A percentile compares a stretch with the other conserved stretches of the same genome.
Conservation (phyloP, 2,329 filamentous ascomycete species). For the Neospermospora avenae region DNA sequence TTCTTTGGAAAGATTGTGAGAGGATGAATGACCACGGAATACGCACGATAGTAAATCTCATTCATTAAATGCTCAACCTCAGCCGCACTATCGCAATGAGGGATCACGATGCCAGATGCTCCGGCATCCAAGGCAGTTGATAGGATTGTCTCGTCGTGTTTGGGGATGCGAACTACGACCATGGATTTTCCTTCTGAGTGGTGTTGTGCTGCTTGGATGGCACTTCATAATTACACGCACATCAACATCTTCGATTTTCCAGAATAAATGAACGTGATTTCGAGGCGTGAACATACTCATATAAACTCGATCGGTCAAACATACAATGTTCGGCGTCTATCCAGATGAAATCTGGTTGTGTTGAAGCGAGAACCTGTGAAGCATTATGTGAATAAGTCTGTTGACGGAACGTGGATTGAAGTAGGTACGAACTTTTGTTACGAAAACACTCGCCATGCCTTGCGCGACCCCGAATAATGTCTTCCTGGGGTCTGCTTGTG, state of each 20-base stretch:
- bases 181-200: slow-evolving; percentile 9
- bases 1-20: too few species aligned
- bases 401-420: too few species aligned
- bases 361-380: slow-evolving; percentile 3
- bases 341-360: slow-evolving; percentile 11
- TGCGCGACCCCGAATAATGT: slow-evolving; percentile 3
- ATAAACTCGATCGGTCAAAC: slow-evolving; percentile 4
- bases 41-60: slow-evolving; percentile 10
- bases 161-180: slow-evolving; percentile 3
- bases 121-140: slow-evolving; percentile 8
- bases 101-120: slow-evolving; percentile 5
- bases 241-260: background rate
- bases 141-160: slow-evolving; percentile 4
- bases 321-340: slow-evolving; percentile 8
- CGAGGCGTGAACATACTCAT: background rate
- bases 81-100: slow-evolving; percentile 6
- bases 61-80: slow-evolving; percentile 1
- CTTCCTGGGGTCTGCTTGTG: background rate
- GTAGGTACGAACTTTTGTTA: background rate
- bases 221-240: background rate
- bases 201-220: slow-evolving; percentile 7
- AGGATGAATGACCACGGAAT: background rate
- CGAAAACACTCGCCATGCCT: slow-evolving; percentile 4
- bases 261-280: background rate
- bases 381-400: background rate